Conservation (phyloP, 1,284 basidiomycete species). For the Ustilago trichophora region DNA sequence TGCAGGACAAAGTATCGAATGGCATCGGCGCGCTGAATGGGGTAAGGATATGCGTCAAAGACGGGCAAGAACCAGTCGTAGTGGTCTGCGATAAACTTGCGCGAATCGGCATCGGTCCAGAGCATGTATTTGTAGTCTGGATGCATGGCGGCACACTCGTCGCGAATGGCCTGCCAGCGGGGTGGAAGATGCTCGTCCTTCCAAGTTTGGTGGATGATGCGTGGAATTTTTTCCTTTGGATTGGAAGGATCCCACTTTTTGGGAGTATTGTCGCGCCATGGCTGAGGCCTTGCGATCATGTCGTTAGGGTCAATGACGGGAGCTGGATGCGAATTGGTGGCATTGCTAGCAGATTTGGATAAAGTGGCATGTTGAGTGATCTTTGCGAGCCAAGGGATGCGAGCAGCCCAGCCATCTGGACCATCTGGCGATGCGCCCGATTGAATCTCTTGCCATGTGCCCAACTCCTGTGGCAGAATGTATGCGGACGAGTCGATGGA, state of each 20-base stretch:
- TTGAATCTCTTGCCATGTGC: conserved; percentile 61
- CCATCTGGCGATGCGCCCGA: conserved; percentile 42
- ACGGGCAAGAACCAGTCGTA: conserved; percentile 93
- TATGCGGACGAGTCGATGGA: conserved; percentile 71
- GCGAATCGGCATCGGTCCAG: conserved; percentile 92
- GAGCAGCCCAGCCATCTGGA: conserved; percentile 45
- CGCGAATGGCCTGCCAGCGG: conserved; percentile 75
- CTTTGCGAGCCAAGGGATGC: conserved; percentile 51
- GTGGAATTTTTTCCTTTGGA: conserved; percentile 73
- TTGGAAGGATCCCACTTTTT: conserved; percentile 35
- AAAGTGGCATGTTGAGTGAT: too few relatives aligned
- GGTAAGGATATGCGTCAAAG: conserved; percentile 89
- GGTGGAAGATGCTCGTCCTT: conserved; percentile 86
- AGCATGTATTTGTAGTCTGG: conserved; percentile 96
- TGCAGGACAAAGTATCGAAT: conserved; percentile 98
- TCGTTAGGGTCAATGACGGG: conserved; percentile 12
- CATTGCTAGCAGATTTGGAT: conserved; percentile 13
- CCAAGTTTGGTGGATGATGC: conserved; percentile 98
- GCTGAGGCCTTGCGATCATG: conserved; percentile 21
- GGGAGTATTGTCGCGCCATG: conserved; percentile 43
- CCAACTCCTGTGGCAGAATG: conserved; percentile 59
- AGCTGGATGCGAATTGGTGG: not conserved
- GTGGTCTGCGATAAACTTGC: conserved; percentile 85
- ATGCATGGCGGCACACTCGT: conserved; percentile 67
- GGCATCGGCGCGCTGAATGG: conserved; percentile 94